Evolutionary conservation across 1,139 yeast genomes (phyloP).

Genomic region (Hansenula lynferdii): DNA sequence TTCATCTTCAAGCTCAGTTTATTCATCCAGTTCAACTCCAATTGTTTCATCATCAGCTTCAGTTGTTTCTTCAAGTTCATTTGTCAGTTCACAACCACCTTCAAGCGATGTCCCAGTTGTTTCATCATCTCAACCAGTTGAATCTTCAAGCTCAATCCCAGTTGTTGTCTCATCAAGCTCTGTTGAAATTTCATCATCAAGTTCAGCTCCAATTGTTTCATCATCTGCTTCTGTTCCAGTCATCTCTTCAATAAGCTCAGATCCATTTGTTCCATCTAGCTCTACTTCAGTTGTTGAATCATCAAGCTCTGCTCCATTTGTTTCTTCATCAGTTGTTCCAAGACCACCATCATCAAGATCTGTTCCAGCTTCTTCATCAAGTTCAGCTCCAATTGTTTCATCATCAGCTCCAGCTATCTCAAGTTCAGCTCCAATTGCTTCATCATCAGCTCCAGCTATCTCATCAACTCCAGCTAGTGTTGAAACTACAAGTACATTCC

Average conservation of each 20-base stretch:
- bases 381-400: not conserved
- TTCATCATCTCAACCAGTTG: not conserved
- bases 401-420: not conserved
- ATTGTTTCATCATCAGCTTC: not conserved
- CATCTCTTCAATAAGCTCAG: too few relatives aligned
- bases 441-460: not conserved
- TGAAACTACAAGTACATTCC: not conserved
- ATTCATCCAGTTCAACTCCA: not conserved
- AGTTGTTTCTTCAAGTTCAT: not conserved
- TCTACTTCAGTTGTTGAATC: not conserved
- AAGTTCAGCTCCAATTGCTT: not conserved
- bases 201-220: not conserved
- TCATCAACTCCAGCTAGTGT: conserved; percentile 3
- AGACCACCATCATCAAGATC: not conserved
- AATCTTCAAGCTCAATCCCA: not conserved
- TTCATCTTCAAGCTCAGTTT: not conserved
- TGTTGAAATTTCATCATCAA: not conserved
- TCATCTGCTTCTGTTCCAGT: not conserved
- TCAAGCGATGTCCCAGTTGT: not conserved
- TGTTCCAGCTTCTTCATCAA: not conserved
- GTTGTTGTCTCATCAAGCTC: not conserved
- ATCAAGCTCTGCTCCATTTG: not conserved
- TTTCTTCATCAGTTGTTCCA: not conserved
- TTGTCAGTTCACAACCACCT: not conserved
- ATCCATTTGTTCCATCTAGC: not conserved